Evolutionary conservation across 1,284 basidiomycete genomes (phyloP).

Genomic region (Golubevia sp.): DNA sequence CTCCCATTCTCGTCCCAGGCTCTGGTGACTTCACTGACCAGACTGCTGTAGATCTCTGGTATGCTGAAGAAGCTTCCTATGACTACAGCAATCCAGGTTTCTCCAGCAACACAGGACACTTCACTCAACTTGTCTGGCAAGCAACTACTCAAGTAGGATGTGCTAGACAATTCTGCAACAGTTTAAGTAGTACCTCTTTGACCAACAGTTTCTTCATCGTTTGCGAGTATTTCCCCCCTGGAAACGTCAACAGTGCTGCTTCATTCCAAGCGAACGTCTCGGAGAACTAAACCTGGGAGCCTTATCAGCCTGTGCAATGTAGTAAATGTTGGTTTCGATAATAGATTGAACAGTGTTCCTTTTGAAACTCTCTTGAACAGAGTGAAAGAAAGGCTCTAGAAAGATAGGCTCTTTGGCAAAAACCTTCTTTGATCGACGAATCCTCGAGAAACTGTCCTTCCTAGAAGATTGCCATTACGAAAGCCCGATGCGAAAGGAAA

Average conservation of each 20-base stretch:
- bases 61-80: constrained; percentile 24
- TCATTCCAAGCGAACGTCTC: neutral
- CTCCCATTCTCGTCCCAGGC: neutral
- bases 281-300: too few relatives aligned
- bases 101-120: constrained; percentile 29
- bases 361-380: too few relatives aligned
- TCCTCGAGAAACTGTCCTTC: too few relatives aligned
- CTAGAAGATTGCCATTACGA: too few relatives aligned
- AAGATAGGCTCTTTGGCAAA: too few relatives aligned
- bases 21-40: constrained; percentile 11
- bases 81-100: constrained; percentile 15
- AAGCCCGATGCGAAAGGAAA: too few relatives aligned
- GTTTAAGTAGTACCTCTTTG: neutral
- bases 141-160: neutral
- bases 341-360: too few relatives aligned
- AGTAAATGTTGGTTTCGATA: too few relatives aligned
- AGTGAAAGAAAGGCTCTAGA: too few relatives aligned
- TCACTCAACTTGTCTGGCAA: constrained; percentile 39
- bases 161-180: neutral
- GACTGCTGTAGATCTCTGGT: constrained; percentile 20
- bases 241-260: neutral
- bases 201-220: neutral
- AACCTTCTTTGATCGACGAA: too few relatives aligned
- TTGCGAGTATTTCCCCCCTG: neutral
- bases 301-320: too few relatives aligned